phyloP scores from a whole-genome alignment of 805 yeast genomes.

The Starmera pachycereana region DNA sequence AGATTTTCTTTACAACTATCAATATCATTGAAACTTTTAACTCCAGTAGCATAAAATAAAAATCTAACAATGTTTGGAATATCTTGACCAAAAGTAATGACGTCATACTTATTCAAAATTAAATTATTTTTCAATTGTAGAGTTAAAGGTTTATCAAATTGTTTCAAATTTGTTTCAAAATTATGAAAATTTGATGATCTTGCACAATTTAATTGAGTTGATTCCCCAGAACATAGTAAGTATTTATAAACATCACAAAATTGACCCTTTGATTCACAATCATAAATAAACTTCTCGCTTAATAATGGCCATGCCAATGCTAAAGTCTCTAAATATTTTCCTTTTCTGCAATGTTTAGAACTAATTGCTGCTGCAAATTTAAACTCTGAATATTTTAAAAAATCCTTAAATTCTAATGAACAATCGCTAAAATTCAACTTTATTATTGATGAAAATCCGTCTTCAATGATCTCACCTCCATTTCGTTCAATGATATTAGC shows the following conservation, averaged over 20 bases:
- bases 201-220: conserved; percentile 30
- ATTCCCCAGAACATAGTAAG: conserved; percentile 64
- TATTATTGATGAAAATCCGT: conserved; percentile 24
- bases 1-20: too few relatives aligned
- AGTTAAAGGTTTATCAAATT: conserved; percentile 20
- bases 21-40: conserved; percentile 11
- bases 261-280: conserved; percentile 27
- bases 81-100: conserved; percentile 11
- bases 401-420: conserved; percentile 2
- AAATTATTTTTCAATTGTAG: conserved; percentile 34
- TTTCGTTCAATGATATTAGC: conserved; percentile 25
- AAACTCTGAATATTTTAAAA: conserved; percentile 11
- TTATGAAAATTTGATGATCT: conserved; percentile 39
- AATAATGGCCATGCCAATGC: conserved; percentile 84
- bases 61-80: conserved; percentile 26
- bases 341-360: conserved; percentile 47
- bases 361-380: conserved; percentile 55
- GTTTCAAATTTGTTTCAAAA: conserved; percentile 24
- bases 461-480: conserved; percentile 32
- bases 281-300: conserved; percentile 44
- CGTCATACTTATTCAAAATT: conserved; percentile 8
- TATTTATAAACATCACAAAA: conserved; percentile 40
- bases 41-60: conserved; percentile 37
- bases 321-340: conserved; percentile 66
- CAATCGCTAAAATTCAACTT: conserved; percentile 1